Evolutionary conservation across 2,329 filamentous ascomycete genomes (phyloP), one percentile per base, ranked within the genome.

Genomic region (Westerdykella sp.): DNA sequence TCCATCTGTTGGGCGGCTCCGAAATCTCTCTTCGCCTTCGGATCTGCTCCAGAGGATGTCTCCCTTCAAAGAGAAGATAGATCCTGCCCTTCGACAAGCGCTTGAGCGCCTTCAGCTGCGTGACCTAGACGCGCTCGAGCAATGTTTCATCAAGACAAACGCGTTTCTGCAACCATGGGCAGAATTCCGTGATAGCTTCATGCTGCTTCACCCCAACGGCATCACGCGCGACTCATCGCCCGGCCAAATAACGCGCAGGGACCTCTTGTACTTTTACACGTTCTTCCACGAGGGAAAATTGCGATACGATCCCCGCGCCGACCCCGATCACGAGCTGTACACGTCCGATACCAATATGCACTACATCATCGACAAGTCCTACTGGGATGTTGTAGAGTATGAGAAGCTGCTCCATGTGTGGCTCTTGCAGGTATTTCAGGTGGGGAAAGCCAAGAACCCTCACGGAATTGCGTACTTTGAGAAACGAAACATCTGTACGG

Each of bases 351-450:
- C 39, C 3, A 47, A 16, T 16, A 36, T 48, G 5, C 46, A 54
- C 28, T 48, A 55, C 22, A 34, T 43, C 4, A 59, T 63, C 15
- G 53, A 65, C 40, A 63, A 59, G 48, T 47, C 42, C 16, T 15
- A 45, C 4, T 66, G 63, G 63, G 21, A 41, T 5, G 43, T 56
- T 6, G 43, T 48, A 25, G 56, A 61, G 35, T 45, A 60, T 39
- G 60, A 66, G 45, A 65, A 64, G 44, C 52, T 58, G 23, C 46
- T 65, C 12, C 62, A 56, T 37, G 59, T 47, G 5, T 65, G 61
- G 61, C 34, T 66, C 30, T 40, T 66, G 40, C 63, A 66, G 36
- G 47, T 45, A 4, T 62, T 63, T 43, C 51, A 53, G 21, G 57
- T 65, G 4, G 63, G 63, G n/a, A 63, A 64, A 41, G 22, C 35